Evolutionary conservation across 2,329 filamentous ascomycete genomes (phyloP).

Genomic region (Pseudocercospora pini-densiflorae): DNA sequence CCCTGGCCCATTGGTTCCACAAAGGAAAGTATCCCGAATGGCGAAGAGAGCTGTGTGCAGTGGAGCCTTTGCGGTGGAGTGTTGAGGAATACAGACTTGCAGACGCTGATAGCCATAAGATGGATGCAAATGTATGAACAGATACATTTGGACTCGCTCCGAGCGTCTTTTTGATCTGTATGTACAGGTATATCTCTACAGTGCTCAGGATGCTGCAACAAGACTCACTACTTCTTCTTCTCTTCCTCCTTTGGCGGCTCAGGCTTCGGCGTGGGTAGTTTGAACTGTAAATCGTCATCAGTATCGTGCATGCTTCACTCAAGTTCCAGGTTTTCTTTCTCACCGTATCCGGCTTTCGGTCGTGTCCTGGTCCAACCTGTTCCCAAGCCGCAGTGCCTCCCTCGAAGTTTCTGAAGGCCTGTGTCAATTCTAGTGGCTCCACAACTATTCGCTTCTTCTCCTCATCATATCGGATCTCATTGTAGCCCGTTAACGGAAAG

Average conservation of each 20-base stretch:
- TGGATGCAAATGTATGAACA: not conserved
- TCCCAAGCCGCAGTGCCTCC: slow-evolving; percentile 66
- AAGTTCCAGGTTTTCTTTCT: slow-evolving; percentile 16
- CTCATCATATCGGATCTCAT: slow-evolving; percentile 96
- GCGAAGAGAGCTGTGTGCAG: not conserved
- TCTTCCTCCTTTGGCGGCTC: slow-evolving; percentile 88
- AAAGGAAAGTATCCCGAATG: slow-evolving; percentile 6
- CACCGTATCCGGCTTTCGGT: slow-evolving; percentile 76
- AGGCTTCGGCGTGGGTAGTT: slow-evolving; percentile 92
- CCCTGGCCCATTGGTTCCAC: slow-evolving; percentile 5
- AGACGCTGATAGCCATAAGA: not conserved
- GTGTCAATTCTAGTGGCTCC: slow-evolving; percentile 95
- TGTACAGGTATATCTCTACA: slow-evolving; percentile 24
- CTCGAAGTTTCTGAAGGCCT: slow-evolving; percentile 98
- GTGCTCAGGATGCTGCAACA: slow-evolving; percentile 2
- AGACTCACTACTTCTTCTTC: slow-evolving; percentile 66
- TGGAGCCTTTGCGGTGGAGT: not conserved
- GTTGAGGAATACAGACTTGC: not conserved
- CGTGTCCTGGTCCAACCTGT: slow-evolving; percentile 71
- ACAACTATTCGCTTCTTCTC: slow-evolving; percentile 99
- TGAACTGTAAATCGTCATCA: slow-evolving; percentile 64
- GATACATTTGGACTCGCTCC: not conserved
- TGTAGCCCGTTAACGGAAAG: slow-evolving; percentile 97
- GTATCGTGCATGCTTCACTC: not conserved
- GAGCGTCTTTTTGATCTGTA: slow-evolving; percentile 14